Base-by-base conservation (phyloP, 176 grass and related monocot species). In the Musa acuminata region DNA sequence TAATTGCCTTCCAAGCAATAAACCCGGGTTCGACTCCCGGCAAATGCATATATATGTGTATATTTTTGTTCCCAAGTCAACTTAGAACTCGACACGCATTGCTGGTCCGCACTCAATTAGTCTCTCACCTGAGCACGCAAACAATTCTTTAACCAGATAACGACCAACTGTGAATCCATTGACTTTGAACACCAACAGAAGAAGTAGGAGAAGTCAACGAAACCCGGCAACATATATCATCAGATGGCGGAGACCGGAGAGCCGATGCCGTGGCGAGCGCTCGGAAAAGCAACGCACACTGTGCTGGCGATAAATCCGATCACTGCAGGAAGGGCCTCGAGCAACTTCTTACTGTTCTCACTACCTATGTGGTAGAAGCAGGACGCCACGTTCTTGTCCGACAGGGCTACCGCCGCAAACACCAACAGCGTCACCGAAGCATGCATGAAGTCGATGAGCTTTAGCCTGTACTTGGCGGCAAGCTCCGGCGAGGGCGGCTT, bases 1-100 rank as follows among this genome's bases (percentile, higher is more conserved):
- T 93, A 93, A 97, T 89, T 91, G 87, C 80, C 82, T 92, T 87
- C 89, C 87, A 92, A 96, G 87, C 86, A 89, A 87, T 96, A 84
- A 87, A 90, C 79, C 87, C 85, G 87, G 85, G 89, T 92, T 96
- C 87, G 83, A 96, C 89, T 96, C 83, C 89, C 87, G 87, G 83
- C 92, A 86, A 25, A 95, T 79, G 85, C 88, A 90, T 0, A 29
- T 29, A 29, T 29, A 29, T 29, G 2, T 29, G 3, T 3, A 29
- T 29, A 3, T 29, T 3, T 29, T 3, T 22, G 22, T 22, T 29
- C 2, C 27, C 29, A 29, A 29, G 2, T 3, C 29, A 29, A 29
- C 29, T 29, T 29, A 4, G 29, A 29, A 29, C 29, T 29, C 29
- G 29, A 29, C 27, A 29, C 2, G 2, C 2, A 29, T 29, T 3